Evolutionary conservation across 306 rosid genomes (phyloP), one percentile per base, ranked within the genome.

Genomic region (Chamaecrista fasciculata): DNA sequence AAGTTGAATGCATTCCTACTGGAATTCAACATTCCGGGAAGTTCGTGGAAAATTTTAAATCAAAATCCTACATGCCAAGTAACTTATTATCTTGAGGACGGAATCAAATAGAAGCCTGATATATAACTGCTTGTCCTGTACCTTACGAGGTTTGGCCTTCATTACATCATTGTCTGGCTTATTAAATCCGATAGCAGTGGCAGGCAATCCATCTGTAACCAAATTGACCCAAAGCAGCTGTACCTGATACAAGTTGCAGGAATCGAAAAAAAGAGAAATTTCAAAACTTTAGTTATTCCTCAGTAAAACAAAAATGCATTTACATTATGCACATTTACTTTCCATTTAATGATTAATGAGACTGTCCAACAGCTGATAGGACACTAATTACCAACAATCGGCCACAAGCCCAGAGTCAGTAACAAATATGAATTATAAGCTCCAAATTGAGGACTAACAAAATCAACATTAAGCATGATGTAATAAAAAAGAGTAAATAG

Each of bases 181-280:
- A 76, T 94, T 94, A 73, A 94, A 94, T 65, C 98, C 98, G 74
- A 94, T 94, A 63, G 98, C 98, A 57, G 98, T 94, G 61, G 98
- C 98, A 79, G 98, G 98, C 73, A 94, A 84, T 50, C 98, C 98
- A 34, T 94, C 97, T 78, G 98, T 94, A 29, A 94, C 98, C 86
- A 94, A 80, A 76, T 94, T 94, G 70, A 94, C 98, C 98, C 98
- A 94, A 31, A 94, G 96, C 79, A 94, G 84, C 82, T 94, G 97
- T 67, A 93, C 97, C 98, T 93, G 85, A 71, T 62, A 73, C 57
- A 71, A 31, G 49, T 55, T 75, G 66, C 23, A 15, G 49, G 10
- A 77, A 55, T 25, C 3, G 14, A 21, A 19, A 29, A 26, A 16
- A 31, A 28, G 28, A 23, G n/a, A 26, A 37, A 39, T 18, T 47